Conservation (phyloP, 768 basidiomycete species). For the Serendipita sp. region DNA sequence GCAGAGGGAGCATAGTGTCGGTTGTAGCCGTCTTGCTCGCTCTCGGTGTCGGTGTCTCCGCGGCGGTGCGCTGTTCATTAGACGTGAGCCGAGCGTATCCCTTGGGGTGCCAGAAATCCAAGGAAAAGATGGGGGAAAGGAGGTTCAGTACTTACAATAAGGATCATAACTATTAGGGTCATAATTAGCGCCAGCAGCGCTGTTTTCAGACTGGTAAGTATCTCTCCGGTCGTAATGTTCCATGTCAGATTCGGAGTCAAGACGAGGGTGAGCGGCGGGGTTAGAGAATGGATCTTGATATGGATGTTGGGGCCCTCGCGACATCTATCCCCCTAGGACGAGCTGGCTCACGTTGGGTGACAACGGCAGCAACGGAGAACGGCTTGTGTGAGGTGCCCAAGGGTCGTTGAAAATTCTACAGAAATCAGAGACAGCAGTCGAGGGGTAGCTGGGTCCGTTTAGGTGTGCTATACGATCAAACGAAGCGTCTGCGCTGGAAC, state of each 20-base stretch:
- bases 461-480: neutral
- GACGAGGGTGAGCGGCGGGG: neutral
- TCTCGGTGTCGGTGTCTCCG: constrained; percentile 49
- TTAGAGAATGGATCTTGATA: constrained; percentile 1
- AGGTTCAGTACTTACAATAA: neutral
- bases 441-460: neutral
- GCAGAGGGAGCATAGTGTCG: constrained; percentile 56
- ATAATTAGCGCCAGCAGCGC: neutral
- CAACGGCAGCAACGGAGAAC: neutral
- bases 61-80: neutral
- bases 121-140: neutral
- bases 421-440: neutral
- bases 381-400: neutral
- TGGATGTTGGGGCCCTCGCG: neutral
- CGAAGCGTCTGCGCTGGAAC: neutral
- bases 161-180: constrained; percentile 1
- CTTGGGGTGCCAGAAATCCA: neutral
- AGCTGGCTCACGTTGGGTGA: neutral
- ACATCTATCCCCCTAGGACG: neutral
- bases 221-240: constrained; percentile 1
- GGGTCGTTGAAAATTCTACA: neutral
- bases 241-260: constrained; percentile 5
- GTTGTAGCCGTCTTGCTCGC: constrained; percentile 57
- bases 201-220: constrained; percentile 2
- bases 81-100: neutral